phyloP scores from a whole-genome alignment of 1,284 basidiomycete species.

The Fomitopsis betulina region DNA sequence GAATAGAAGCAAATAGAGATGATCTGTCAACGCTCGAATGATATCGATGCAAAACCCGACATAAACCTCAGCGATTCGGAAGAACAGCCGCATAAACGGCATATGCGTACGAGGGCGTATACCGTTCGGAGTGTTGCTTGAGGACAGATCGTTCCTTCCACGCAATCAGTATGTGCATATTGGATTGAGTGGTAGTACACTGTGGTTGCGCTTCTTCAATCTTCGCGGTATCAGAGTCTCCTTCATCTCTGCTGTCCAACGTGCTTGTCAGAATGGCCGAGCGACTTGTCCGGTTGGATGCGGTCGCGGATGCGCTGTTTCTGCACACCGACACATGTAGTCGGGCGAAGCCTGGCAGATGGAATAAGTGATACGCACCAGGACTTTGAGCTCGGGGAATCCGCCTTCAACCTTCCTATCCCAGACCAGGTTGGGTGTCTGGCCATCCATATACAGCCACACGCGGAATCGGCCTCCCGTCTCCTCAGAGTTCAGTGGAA shows the following conservation, averaged over 20 bases:
- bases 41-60: too few relatives aligned
- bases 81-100: too few relatives aligned
- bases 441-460: constrained; percentile 58
- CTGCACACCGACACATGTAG: constrained; percentile 32
- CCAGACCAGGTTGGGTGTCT: constrained; percentile 54
- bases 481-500: constrained; percentile 76
- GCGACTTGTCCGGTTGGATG: constrained; percentile 70
- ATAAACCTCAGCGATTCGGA: too few relatives aligned
- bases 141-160: too few relatives aligned
- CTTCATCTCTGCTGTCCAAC: background rate
- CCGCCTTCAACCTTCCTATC: constrained; percentile 84
- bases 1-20: too few relatives aligned
- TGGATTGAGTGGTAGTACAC: background rate
- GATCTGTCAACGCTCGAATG: too few relatives aligned
- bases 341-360: background rate
- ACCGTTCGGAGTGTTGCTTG: too few relatives aligned
- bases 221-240: background rate
- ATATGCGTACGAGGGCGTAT: too few relatives aligned
- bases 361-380: constrained; percentile 44
- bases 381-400: constrained; percentile 85
- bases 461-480: constrained; percentile 86
- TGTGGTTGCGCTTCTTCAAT: background rate
- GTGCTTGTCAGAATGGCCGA: constrained; percentile 76
- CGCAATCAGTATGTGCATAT: too few relatives aligned
- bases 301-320: constrained; percentile 85